Conservation (phyloP, 176 grass and related monocot species). For the Juncus inflexus region DNA sequence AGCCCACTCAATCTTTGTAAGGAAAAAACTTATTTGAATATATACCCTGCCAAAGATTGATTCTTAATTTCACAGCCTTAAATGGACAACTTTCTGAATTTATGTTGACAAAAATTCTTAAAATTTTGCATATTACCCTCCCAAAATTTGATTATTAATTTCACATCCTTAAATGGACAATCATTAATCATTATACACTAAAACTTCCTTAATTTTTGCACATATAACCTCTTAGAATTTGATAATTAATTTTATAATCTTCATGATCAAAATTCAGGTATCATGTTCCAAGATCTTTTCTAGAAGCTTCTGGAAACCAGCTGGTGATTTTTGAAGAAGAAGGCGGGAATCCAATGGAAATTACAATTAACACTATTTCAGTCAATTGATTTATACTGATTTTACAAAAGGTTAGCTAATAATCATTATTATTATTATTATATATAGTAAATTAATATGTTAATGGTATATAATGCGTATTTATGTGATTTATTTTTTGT, state of each 20-base stretch:
- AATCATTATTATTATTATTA: not conserved
- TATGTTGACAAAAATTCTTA: too few relatives aligned
- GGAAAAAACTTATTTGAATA: conserved; percentile 17
- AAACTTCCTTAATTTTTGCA: not conserved
- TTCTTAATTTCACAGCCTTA: not conserved
- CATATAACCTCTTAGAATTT: not conserved
- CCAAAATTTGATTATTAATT: too few relatives aligned
- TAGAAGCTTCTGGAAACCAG: conserved; percentile 45
- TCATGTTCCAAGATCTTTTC: conserved; percentile 68
- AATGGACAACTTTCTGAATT: not conserved
- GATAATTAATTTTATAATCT: not conserved
- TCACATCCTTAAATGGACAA: too few relatives aligned
- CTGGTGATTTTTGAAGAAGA: conserved; percentile 81
- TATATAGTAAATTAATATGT: not conserved
- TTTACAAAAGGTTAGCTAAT: not conserved
- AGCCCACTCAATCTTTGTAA: conserved; percentile 58
- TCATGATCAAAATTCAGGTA: conserved; percentile 39
- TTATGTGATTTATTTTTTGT: not conserved
- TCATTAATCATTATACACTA: too few relatives aligned
- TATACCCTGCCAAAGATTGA: not conserved
- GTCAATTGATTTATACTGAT: conserved; percentile 16
- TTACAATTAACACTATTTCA: conserved; percentile 59
- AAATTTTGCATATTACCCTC: too few relatives aligned
- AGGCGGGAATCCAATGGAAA: conserved; percentile 56
- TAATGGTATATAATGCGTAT: not conserved